A percentile compares a stretch with the other conserved stretches of the same genome.
Evolutionary conservation across 116 monocot genomes (phyloP).

Genomic region (Zostera marina): DNA sequence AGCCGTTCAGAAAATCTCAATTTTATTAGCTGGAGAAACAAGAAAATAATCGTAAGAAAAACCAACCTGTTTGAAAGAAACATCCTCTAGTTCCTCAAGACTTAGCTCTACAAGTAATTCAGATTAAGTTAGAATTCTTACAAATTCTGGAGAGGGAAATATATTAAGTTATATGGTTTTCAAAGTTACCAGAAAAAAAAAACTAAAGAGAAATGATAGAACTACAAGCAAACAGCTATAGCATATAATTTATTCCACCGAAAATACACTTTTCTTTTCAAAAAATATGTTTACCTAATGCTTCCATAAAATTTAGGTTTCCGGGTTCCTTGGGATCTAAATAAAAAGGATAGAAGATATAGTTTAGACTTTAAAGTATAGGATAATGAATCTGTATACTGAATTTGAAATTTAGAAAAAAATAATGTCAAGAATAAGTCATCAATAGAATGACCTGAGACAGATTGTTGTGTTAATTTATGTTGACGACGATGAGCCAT

Average conservation of each 20-base stretch:
- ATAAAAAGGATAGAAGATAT: constrained; percentile 3
- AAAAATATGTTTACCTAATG: constrained; percentile 73
- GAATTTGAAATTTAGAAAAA: constrained; percentile 2
- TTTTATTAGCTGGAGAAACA: background rate
- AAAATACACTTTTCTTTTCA: background rate
- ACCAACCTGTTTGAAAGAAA: constrained; percentile 76
- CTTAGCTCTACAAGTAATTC: constrained; percentile 49
- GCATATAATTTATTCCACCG: background rate
- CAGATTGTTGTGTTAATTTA: constrained; percentile 34
- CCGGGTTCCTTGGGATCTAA: constrained; percentile 63
- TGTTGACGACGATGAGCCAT: constrained; percentile 44
- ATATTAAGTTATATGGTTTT: background rate
- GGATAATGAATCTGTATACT: background rate
- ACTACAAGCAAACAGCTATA: background rate
- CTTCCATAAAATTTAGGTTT: constrained; percentile 59
- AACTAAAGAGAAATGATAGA: background rate
- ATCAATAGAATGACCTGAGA: constrained; percentile 35
- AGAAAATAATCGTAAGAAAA: background rate
- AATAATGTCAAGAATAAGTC: background rate
- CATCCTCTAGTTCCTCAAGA: constrained; percentile 72
- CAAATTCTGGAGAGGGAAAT: background rate
- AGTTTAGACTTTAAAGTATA: background rate
- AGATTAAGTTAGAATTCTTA: background rate
- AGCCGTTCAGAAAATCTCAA: background rate
- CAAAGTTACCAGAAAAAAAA: background rate